Percentiles rank a stretch among this genome's conserved stretches.
Conservation (phyloP, 768 basidiomycete genomes). For the Boletus rubroflammeus region DNA sequence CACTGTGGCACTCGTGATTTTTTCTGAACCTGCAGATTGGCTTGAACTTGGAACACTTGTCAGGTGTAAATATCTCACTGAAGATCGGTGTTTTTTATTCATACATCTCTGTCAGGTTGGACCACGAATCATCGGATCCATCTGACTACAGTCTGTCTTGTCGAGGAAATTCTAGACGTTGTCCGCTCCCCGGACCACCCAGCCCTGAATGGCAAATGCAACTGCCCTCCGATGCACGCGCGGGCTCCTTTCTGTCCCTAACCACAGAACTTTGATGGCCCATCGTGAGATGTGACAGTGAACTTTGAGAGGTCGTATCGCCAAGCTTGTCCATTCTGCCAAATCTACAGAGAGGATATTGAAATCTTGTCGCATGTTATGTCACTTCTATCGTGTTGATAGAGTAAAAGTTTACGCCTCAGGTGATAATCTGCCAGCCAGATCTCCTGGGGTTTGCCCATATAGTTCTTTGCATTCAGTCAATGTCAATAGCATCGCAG, state of each 20-base stretch:
- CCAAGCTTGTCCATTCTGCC: background rate
- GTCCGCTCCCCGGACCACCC: background rate
- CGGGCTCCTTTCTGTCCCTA: background rate
- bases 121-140: background rate
- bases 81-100: background rate
- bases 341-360: background rate
- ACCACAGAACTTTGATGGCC: too few relatives aligned
- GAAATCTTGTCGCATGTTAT: background rate
- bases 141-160: too few relatives aligned
- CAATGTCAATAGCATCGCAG: background rate
- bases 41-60: too few relatives aligned
- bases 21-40: too few relatives aligned
- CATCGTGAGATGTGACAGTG: background rate
- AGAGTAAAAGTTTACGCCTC: background rate
- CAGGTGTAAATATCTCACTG: background rate
- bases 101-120: background rate
- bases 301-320: background rate
- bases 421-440: background rate
- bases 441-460: background rate
- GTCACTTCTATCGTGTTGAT: background rate
- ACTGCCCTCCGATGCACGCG: background rate
- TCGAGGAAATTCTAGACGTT: background rate
- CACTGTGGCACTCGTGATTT: too few relatives aligned
- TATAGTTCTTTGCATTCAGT: background rate
- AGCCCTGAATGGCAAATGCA: background rate